These are phyloP conservation scores for Nowakowskiella sp. DNA, from an alignment of 192 early-diverging fungal genomes.

Conservation along the genomic window DNA sequence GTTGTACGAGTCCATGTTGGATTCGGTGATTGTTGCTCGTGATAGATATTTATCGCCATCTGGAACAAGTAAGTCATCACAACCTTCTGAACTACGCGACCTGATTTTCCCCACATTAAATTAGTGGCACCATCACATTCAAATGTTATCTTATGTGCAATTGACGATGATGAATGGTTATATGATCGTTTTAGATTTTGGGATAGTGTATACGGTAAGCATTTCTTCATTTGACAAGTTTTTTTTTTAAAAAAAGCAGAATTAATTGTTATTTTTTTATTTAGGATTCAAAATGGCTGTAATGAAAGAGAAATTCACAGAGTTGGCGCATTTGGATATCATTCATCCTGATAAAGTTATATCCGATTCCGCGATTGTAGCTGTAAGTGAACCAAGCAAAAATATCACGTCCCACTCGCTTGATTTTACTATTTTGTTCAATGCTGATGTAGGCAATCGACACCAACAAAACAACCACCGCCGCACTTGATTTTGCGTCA, in stretches of 20 bases:
- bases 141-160: conserved; percentile 59
- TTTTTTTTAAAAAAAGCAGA: no score
- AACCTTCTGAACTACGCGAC: background rate
- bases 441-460: conserved; percentile 52
- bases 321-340: conserved; percentile 78
- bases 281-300: conserved; percentile 75
- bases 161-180: conserved; percentile 74
- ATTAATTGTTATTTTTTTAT: background rate
- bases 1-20: conserved; percentile 85
- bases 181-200: conserved; percentile 74
- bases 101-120: background rate
- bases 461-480: conserved; percentile 56
- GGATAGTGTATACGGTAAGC: conserved; percentile 80
- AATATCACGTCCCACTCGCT: background rate
- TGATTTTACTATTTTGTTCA: background rate
- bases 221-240: no score
- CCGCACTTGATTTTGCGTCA: conserved; percentile 65
- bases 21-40: conserved; percentile 76
- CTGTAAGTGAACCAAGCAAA: conserved; percentile 11
- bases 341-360: conserved; percentile 59
- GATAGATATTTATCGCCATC: conserved; percentile 65
- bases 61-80: conserved; percentile 40
- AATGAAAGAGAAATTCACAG: conserved; percentile 67
- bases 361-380: conserved; percentile 53
- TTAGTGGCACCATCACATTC: conserved; percentile 64